These are phyloP conservation scores for Chlamydomonas sp. DNA, from an alignment of 139 green algal species.

Conservation along the genomic window DNA sequence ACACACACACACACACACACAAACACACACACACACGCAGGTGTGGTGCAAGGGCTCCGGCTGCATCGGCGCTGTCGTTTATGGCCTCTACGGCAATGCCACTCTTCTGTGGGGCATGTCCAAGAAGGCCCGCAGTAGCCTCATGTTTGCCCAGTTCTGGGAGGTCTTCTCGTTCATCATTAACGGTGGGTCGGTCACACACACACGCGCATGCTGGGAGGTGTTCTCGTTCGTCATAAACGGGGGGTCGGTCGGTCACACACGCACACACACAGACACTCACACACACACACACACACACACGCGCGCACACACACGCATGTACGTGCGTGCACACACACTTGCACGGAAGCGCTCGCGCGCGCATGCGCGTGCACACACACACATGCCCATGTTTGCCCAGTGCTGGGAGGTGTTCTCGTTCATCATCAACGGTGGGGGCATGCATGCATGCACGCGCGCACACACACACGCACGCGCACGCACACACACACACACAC, in stretches of 20 bases:
- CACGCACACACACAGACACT: too few species aligned
- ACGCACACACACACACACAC: too few species aligned
- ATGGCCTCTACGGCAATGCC: slow-evolving; percentile 69
- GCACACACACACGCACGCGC: too few species aligned
- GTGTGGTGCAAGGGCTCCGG: slow-evolving; percentile 49
- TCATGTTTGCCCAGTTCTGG: slow-evolving; percentile 45
- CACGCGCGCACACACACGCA: slow-evolving; percentile 39
- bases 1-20: too few species aligned
- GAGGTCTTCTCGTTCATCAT: slow-evolving; percentile 48
- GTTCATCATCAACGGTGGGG: slow-evolving; percentile 42
- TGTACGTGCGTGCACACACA: slow-evolving; percentile 73
- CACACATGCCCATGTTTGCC: slow-evolving; percentile 24
- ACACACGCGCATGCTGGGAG: slow-evolving; percentile 32
- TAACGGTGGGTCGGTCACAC: slow-evolving; percentile 39
- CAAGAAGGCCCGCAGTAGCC: slow-evolving; percentile 28
- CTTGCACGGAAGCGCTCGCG: slow-evolving; percentile 74
- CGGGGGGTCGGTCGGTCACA: slow-evolving; percentile 75
- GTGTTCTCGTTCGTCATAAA: slow-evolving; percentile 69
- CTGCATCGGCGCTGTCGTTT: slow-evolving; percentile 74
- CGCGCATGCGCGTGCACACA: slow-evolving; percentile 51
- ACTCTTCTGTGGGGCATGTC: slow-evolving; percentile 62
- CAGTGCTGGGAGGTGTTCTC: slow-evolving; percentile 52
- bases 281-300: too few species aligned
- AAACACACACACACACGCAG: too few species aligned
- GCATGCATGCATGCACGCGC: too few species aligned